Evolutionary conservation across 2,329 filamentous ascomycete genomes (phyloP).

Genomic region (Tolypocladium pustulatum): DNA sequence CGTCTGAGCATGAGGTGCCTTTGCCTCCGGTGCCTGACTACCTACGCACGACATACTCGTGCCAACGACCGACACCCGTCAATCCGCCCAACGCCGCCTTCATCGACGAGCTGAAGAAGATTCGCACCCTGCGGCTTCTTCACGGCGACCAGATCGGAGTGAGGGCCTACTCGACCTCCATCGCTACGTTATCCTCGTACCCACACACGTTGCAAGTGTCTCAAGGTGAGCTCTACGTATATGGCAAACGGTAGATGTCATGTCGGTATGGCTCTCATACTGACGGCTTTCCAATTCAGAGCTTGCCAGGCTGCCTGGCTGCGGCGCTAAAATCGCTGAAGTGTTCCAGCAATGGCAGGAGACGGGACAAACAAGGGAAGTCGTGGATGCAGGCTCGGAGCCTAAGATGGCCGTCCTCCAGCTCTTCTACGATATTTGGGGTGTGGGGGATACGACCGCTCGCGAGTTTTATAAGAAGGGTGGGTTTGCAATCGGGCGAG

Average conservation of each 20-base stretch:
- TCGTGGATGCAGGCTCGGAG: slow-evolving; percentile 53
- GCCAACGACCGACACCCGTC: slow-evolving; percentile 64
- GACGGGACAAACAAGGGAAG: slow-evolving; percentile 51
- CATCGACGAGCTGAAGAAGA: slow-evolving; percentile 61
- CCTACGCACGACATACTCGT: slow-evolving; percentile 56
- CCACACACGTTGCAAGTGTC: slow-evolving; percentile 38
- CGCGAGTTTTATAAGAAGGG: slow-evolving; percentile 66
- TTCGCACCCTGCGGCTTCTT: slow-evolving; percentile 60
- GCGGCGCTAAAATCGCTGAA: slow-evolving; percentile 66
- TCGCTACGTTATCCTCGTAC: slow-evolving; percentile 76
- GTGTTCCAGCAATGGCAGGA: slow-evolving; percentile 66
- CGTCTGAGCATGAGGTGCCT: slow-evolving; percentile 62
- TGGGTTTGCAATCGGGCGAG: slow-evolving; percentile 1
- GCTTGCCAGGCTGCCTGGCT: slow-evolving; percentile 58
- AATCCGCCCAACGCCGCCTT: slow-evolving; percentile 66
- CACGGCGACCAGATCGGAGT: slow-evolving; percentile 69
- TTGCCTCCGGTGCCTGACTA: slow-evolving; percentile 61
- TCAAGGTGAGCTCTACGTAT: slow-evolving; percentile 22
- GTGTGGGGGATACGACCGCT: slow-evolving; percentile 76
- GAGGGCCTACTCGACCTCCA: slow-evolving; percentile 77
- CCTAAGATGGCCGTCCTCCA: slow-evolving; percentile 53
- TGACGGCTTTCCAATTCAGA: slow-evolving; percentile 21
- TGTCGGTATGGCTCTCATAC: background rate
- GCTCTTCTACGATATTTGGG: slow-evolving; percentile 79
- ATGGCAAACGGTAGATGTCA: no score